Evolutionary conservation across 108 stramenopile genomes (phyloP).

Genomic region (Cyclotella choctawhatcheeana): DNA sequence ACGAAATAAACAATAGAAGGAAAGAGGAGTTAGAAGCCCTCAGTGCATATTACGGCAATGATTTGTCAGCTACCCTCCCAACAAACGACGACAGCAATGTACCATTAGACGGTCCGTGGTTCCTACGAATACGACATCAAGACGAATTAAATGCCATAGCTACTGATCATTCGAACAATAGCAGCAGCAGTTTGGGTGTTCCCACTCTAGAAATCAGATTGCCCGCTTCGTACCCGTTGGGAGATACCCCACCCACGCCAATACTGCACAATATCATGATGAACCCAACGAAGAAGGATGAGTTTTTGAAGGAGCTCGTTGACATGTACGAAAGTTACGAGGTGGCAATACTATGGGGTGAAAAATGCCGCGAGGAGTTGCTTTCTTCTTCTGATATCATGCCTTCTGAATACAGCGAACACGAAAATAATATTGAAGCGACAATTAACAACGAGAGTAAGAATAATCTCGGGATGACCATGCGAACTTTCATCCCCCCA

Average conservation of each 20-base stretch:
- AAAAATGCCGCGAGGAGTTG: conserved; percentile 51
- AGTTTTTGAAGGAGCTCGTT: conserved; percentile 37
- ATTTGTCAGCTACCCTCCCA: conserved; percentile 18
- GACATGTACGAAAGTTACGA: conserved; percentile 56
- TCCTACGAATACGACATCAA: conserved; percentile 23
- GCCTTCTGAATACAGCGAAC: too few relatives aligned
- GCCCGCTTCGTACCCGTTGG: conserved; percentile 45
- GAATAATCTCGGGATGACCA: conserved; percentile 9
- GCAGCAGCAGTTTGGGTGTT: conserved; percentile 7
- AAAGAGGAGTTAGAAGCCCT: conserved; percentile 53
- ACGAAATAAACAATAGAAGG: conserved; percentile 35
- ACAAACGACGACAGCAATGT: not conserved
- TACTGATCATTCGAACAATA: too few relatives aligned
- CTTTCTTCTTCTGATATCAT: too few relatives aligned
- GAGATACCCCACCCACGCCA: conserved; percentile 33
- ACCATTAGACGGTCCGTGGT: conserved; percentile 36
- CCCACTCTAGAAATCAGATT: conserved; percentile 49
- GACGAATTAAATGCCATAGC: not conserved
- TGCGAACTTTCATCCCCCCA: conserved; percentile 46
- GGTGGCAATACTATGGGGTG: conserved; percentile 68
- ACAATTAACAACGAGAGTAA: conserved; percentile 10
- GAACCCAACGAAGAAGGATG: conserved; percentile 27
- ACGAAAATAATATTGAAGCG: not conserved
- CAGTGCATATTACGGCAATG: conserved; percentile 48
- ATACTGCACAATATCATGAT: conserved; percentile 49